Evolutionary conservation across 441 rosid genomes (phyloP), one percentile per base, ranked within the genome.

Genomic region (Populus hybrid): DNA sequence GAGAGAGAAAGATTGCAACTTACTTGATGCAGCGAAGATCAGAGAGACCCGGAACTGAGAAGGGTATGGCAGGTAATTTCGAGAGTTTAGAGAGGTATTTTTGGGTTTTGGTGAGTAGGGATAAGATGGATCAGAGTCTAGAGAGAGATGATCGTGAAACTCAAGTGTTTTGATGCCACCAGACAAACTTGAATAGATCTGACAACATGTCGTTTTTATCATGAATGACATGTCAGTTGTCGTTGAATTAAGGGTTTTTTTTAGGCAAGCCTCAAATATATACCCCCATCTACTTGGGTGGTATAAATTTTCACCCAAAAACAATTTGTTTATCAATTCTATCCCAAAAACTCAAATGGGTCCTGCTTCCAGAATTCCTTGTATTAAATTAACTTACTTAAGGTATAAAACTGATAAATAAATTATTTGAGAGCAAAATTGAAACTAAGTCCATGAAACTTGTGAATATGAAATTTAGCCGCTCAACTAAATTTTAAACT

Each of bases 61-160:
- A 33, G 40, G 56, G 56, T 45, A 45, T 45, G 71, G 26, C 26
- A 26, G 36, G 16, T 29, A 29, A 14, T 68, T 68, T 16, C 8
- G 40, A 68, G 23, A 33, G 35, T 14, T 68, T 68, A 11, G 71
- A 68, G 40, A 33, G 40, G 71, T 12, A 68, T 28, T 68, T 68
- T 64, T 24, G 68, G 68, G 68, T 64, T 64, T 64, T 64, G 35
- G 68, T 10, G 68, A 64, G 68, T 11, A 28, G 29, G 26, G 68
- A 64, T 64, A n/a, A 64, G 26, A 28, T 64, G 31, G 31, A 64
- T n/a, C 68, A 64, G 68, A 24, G 28, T 10, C 68, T 64, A 64
- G 56, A 45, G 56, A 45, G 56, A 45, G 56, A 45, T 45, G 56
- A 45, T 45, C 56, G 56, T 45, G 56, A 45, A 45, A 45, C 56